These are phyloP conservation scores for Talaromyces trachyspermus DNA, from an alignment of 495 filamentous ascomycete species.

Conservation along the genomic window DNA sequence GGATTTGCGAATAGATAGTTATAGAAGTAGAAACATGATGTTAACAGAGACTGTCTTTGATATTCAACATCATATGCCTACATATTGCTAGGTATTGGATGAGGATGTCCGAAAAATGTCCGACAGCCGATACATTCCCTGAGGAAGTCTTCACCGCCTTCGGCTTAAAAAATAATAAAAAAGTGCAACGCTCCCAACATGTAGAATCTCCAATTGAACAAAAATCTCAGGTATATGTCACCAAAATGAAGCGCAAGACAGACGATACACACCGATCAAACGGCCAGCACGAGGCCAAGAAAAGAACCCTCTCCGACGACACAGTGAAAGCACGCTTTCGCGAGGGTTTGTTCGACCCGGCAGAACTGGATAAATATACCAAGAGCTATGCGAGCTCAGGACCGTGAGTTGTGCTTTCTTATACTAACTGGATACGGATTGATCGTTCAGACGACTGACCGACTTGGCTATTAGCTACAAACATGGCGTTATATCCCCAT, in stretches of 20 bases:
- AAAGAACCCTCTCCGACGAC: constrained; percentile 43
- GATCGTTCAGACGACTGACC: not conserved
- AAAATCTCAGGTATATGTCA: constrained; percentile 15
- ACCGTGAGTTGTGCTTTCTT: constrained; percentile 42
- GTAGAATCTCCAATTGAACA: constrained; percentile 16
- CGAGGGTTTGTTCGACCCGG: constrained; percentile 64
- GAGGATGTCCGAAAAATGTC: too few species aligned
- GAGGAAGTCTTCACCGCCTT: too few species aligned
- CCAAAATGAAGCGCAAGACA: constrained; percentile 58
- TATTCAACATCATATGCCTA: too few species aligned
- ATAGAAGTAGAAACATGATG: too few species aligned
- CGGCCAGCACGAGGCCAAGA: constrained; percentile 40
- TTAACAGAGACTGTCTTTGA: too few species aligned
- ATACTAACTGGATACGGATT: not conserved
- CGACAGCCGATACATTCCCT: too few species aligned
- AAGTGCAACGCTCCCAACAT: too few species aligned
- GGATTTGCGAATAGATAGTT: too few species aligned
- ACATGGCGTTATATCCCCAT: constrained; percentile 74
- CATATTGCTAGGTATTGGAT: too few species aligned
- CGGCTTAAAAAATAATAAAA: too few species aligned
- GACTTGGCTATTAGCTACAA: constrained; percentile 49
- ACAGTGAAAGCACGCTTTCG: constrained; percentile 53
- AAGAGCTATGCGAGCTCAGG: constrained; percentile 61
- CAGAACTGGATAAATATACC: constrained; percentile 59
- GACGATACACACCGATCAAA: constrained; percentile 30